Base-by-base conservation (phyloP, 306 rosid species). In the Cyclanthera cordifolia region DNA sequence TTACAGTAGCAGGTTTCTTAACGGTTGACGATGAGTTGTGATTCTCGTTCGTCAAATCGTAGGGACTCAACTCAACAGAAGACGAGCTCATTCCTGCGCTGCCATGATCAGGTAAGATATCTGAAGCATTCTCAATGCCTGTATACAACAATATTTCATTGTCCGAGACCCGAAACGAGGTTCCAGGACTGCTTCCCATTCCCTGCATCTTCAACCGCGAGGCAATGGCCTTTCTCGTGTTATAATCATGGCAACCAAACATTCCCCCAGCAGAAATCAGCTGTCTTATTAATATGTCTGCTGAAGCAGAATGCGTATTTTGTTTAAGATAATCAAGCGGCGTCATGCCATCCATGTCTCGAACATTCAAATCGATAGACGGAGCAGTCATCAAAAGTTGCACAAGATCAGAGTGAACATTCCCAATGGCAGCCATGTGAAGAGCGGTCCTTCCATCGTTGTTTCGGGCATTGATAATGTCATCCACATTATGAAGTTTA, bases 231-330 rank as follows among this genome's bases (percentile, higher is more conserved):
- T 78, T 93, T 70, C 98, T 85, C n/a, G 91, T 87, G 43, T 72
- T 78, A 67, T 83, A 79, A 30, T 85, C 90, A 74, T 81, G 81
- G 73, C 82, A 77, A 66, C 94, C 88, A 77, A 90, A 90, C 65
- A 90, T 86, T 53, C 91, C 99, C 7, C 99, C 99, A 2, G 96
- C 99, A 12, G 96, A 93, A 66, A 89, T 78, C 72, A 93, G 63
- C 73, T 83, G 95, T 10, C 89, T 83, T 2, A 90, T 93, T 4
- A 93, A 85, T 34, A 86, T 73, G 65, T 93, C 95, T 1, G 95
- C 88, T 1, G 96, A 86, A 2, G 88, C 82, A 8, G 95, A 87
- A 19, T 60, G 79, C 0, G 95, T 95, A 19, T 64, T 73, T 47
- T 87, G 99, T 55, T 78, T 78, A 16, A 93, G 94, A 78, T 86